Conservation (phyloP, 2,329 filamentous ascomycete genomes). For the Exserohilum turcica region DNA sequence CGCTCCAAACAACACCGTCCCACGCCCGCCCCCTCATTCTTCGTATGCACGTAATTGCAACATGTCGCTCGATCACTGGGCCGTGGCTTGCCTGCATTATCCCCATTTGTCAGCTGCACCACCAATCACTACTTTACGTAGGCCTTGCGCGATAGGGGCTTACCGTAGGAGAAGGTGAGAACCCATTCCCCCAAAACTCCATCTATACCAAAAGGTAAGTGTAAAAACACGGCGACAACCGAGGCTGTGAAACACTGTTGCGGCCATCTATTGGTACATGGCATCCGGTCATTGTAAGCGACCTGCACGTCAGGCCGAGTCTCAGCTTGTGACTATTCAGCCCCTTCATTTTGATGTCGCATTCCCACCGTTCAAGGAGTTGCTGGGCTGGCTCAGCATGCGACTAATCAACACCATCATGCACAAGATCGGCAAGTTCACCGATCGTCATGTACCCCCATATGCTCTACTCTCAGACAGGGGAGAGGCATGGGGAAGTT, state of each 20-base stretch:
- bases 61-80: too few relatives aligned
- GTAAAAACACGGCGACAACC: not conserved
- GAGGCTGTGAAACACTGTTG: not conserved
- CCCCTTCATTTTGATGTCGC: not conserved
- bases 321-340: not conserved
- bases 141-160: not conserved
- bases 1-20: too few relatives aligned
- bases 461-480: not conserved
- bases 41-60: too few relatives aligned
- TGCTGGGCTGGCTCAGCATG: not conserved
- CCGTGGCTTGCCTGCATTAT: too few relatives aligned
- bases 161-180: not conserved
- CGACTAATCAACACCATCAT: slow-evolving; percentile 3
- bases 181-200: not conserved
- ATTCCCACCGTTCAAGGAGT: not conserved
- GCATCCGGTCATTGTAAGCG: not conserved
- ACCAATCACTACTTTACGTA: not conserved
- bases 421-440: not conserved
- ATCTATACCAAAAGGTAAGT: too few relatives aligned
- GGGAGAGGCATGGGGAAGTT: not conserved
- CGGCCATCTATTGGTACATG: not conserved
- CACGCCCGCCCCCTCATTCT: too few relatives aligned
- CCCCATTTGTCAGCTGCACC: not conserved
- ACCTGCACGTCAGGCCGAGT: not conserved
- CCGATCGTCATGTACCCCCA: not conserved